Percentiles rank a stretch among this genome's conserved stretches.
phyloP scores from a whole-genome alignment of 331 rosid species.

The Prunus yedoensis region DNA sequence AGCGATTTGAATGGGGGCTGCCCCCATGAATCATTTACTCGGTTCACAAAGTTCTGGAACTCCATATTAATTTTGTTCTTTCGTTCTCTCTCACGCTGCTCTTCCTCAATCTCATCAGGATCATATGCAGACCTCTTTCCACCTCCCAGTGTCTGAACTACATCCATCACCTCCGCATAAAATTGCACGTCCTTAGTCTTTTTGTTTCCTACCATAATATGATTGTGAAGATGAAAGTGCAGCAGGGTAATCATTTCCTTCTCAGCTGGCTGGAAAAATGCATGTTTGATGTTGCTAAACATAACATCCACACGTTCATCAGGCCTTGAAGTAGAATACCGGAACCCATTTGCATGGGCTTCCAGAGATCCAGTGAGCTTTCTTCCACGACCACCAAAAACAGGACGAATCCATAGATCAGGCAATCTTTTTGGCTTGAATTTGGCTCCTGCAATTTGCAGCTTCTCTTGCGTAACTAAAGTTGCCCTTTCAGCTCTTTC shows the following conservation, averaged over 20 bases:
- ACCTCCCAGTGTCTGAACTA: constrained; percentile 79
- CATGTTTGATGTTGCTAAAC: constrained; percentile 75
- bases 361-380: constrained; percentile 77
- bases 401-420: constrained; percentile 80
- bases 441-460: constrained; percentile 68
- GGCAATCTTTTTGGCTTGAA: constrained; percentile 69
- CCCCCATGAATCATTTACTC: constrained; percentile 78
- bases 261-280: constrained; percentile 82
- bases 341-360: constrained; percentile 79
- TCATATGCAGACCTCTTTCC: constrained; percentile 76
- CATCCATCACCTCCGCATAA: constrained; percentile 79
- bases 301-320: constrained; percentile 71
- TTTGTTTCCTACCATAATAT: constrained; percentile 86
- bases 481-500: constrained; percentile 88
- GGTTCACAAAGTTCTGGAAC: constrained; percentile 68
- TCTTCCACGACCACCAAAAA: constrained; percentile 82
- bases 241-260: constrained; percentile 80
- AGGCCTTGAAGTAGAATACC: constrained; percentile 72
- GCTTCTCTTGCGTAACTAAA: constrained; percentile 76
- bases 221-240: constrained; percentile 80
- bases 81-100: constrained; percentile 70
- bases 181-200: constrained; percentile 87
- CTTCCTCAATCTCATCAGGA: constrained; percentile 88
- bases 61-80: constrained; percentile 77
- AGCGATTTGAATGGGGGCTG: constrained; percentile 63